Evolutionary conservation across 2,329 filamentous ascomycete species (phyloP).

Genomic region (Fusarium stilboides): DNA sequence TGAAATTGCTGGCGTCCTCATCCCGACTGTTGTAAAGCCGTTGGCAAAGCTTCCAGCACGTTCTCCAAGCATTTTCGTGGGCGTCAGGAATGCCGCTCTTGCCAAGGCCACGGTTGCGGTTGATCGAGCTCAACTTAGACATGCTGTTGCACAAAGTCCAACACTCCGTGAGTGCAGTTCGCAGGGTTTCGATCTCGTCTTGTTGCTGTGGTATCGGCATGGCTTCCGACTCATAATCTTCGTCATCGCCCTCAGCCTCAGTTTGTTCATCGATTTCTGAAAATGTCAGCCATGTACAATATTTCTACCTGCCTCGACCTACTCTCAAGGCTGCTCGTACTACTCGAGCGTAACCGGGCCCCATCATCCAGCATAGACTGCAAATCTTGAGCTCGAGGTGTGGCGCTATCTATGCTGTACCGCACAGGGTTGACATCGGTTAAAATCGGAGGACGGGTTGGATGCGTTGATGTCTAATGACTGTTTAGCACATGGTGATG

Average conservation of each 20-base stretch:
- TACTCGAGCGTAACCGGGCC: slow-evolving; percentile 73
- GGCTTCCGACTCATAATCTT: slow-evolving; percentile 64
- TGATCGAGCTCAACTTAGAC: slow-evolving; percentile 85
- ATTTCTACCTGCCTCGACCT: slow-evolving; percentile 47
- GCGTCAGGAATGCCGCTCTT: slow-evolving; percentile 81
- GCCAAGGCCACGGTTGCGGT: slow-evolving; percentile 84
- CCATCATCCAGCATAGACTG: slow-evolving; percentile 77
- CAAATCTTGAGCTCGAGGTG: slow-evolving; percentile 86
- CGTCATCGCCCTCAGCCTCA: slow-evolving; percentile 68
- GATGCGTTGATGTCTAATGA: slow-evolving; percentile 49
- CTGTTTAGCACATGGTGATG: slow-evolving; percentile 17
- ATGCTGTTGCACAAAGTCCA: slow-evolving; percentile 96
- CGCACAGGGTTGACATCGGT: slow-evolving; percentile 78
- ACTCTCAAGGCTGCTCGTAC: slow-evolving; percentile 85
- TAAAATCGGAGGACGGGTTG: slow-evolving; percentile 78
- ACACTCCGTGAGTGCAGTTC: slow-evolving; percentile 85
- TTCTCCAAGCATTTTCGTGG: slow-evolving; percentile 92
- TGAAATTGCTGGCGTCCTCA: slow-evolving; percentile 75
- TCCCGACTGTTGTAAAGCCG: slow-evolving; percentile 87
- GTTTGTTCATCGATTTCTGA: slow-evolving; percentile 71
- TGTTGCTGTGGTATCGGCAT: slow-evolving; percentile 63
- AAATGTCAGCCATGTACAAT: slow-evolving; percentile 28
- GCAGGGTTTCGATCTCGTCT: slow-evolving; percentile 77
- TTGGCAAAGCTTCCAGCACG: slow-evolving; percentile 94
- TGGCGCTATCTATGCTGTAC: slow-evolving; percentile 79